Conservation (phyloP, 2,329 filamentous ascomycete species). For the Mycosphaerella sp. region DNA sequence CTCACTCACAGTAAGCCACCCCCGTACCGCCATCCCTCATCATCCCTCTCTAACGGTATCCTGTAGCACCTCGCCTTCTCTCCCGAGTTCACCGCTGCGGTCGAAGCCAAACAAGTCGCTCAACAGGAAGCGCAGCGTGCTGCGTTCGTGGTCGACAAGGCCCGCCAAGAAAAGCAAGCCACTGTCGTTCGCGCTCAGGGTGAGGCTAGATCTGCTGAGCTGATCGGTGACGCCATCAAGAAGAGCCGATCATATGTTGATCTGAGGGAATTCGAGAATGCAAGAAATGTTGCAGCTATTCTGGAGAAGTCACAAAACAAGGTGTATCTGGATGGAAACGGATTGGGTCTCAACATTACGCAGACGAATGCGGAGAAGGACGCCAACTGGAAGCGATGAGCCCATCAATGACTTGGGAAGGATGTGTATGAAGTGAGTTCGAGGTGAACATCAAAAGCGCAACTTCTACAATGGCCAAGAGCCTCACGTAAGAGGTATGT, state of each 20-base stretch:
- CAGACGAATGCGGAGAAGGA: constrained; percentile 18
- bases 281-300: constrained; percentile 77
- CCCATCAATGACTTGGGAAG: neutral
- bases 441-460: neutral
- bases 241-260: constrained; percentile 97
- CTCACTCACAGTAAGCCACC: constrained; percentile 61
- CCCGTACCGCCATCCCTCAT: neutral
- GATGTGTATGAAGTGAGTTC: neutral
- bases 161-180: constrained; percentile 97
- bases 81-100: constrained; percentile 62
- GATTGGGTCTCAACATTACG: constrained; percentile 79
- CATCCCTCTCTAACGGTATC: constrained; percentile 3
- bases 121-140: constrained; percentile 94
- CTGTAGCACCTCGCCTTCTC: constrained; percentile 60
- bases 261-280: constrained; percentile 97
- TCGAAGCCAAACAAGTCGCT: constrained; percentile 64
- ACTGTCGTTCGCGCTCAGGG: constrained; percentile 98
- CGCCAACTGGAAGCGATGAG: constrained; percentile 4
- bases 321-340: constrained; percentile 85
- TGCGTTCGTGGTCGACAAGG: constrained; percentile 97
- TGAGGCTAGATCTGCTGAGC: constrained; percentile 95
- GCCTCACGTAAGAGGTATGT: neutral
- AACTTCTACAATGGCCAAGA: neutral
- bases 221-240: constrained; percentile 99
- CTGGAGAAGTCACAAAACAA: constrained; percentile 90